phyloP scores from a whole-genome alignment of 257 asterid species.

The Solanum sparsipilum region DNA sequence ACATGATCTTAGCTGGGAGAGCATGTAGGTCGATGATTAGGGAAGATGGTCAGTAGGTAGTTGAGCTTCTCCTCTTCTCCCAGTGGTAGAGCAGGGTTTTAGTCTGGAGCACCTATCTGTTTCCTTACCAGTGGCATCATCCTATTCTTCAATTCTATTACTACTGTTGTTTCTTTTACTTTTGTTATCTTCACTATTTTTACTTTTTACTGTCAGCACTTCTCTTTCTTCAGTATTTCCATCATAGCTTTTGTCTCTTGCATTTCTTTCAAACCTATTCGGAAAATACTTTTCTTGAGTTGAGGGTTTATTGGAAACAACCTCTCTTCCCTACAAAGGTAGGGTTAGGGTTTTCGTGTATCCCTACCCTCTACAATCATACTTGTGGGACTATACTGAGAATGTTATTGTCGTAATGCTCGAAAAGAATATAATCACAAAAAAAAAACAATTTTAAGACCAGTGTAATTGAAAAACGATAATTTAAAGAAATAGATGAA shows the following conservation, averaged over 20 bases:
- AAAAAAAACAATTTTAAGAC: background rate
- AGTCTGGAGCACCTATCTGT: background rate
- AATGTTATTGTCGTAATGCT: background rate
- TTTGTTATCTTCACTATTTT: background rate
- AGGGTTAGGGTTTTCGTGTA: background rate
- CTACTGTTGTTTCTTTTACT: background rate
- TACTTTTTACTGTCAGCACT: background rate
- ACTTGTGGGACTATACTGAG: background rate
- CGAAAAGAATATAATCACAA: background rate
- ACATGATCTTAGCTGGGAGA: background rate
- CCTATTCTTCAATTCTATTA: background rate
- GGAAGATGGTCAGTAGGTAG: background rate
- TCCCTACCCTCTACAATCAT: background rate
- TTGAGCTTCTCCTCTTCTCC: background rate
- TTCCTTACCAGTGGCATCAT: background rate
- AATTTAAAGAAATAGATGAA: background rate
- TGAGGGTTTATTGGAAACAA: background rate
- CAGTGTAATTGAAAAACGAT: background rate
- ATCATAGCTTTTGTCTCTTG: background rate
- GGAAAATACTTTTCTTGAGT: background rate
- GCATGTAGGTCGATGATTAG: background rate
- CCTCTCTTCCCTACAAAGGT: background rate
- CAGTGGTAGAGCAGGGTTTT: background rate
- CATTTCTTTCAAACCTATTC: background rate
- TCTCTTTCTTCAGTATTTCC: background rate